Conservation (phyloP, 352 stramenopile species). For the Phytophthora kernoviae region DNA sequence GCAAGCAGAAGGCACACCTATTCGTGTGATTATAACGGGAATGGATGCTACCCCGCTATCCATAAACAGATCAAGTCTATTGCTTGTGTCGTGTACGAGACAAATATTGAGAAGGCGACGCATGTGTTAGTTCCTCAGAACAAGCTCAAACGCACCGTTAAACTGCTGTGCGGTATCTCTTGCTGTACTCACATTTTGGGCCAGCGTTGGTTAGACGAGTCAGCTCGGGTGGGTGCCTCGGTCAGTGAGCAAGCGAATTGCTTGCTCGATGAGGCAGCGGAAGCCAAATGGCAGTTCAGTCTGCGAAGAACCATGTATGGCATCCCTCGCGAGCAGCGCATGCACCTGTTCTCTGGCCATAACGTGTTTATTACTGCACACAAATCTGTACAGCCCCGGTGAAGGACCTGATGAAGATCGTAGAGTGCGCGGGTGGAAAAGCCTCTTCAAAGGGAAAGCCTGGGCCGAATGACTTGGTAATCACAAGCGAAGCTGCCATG, state of each 20-base stretch:
- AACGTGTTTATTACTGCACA: conserved; percentile 58
- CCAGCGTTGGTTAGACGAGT: conserved; percentile 53
- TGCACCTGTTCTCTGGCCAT: conserved; percentile 32
- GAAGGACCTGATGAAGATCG: conserved; percentile 55
- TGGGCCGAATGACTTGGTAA: conserved; percentile 41
- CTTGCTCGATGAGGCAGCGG: conserved; percentile 41
- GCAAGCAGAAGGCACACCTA: conserved; percentile 18
- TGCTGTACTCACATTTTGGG: conserved; percentile 57
- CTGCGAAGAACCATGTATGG: conserved; percentile 53
- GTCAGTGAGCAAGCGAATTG: conserved; percentile 48
- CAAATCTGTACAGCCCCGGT: conserved; percentile 58
- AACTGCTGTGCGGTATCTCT: conserved; percentile 62
- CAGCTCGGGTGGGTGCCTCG: conserved; percentile 28
- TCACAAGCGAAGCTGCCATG: conserved; percentile 46
- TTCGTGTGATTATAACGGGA: conserved; percentile 56
- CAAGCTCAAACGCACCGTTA: conserved; percentile 61
- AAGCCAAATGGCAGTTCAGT: conserved; percentile 60
- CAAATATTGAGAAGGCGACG: conserved; percentile 45
- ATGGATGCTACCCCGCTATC: conserved; percentile 45
- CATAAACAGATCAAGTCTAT: conserved; percentile 54
- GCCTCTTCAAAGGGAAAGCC: conserved; percentile 37
- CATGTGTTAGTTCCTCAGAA: conserved; percentile 52
- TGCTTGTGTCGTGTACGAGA: conserved; percentile 44
- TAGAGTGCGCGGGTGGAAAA: conserved; percentile 51
- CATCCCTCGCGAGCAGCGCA: conserved; percentile 25